Evolutionary conservation across 139 green algal genomes (phyloP), one percentile per base, ranked within the genome.

Genomic region (Coelastrella sp.): DNA sequence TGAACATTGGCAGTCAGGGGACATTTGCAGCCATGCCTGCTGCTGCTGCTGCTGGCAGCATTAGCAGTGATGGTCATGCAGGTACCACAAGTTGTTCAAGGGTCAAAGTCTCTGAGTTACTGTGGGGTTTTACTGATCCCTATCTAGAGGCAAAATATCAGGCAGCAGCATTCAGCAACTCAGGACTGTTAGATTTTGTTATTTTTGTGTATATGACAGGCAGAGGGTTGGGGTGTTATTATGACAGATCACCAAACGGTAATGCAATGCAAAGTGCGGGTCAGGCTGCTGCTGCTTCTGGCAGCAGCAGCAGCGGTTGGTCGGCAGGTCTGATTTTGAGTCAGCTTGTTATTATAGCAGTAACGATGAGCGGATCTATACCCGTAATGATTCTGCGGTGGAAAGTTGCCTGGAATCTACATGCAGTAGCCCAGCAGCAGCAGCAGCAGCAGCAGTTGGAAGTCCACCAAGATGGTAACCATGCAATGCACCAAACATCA

Each of bases 401-500:
- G 54, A 22, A 10, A 14, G 78, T 66, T 13, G 78, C 78, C 4
- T 17, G 54, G 78, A 66, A 22, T 20, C 54, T 83, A 56, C 54
- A 66, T 5, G 54, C 54, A 47, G 5, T 66, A 61, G 14, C 54
- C 3, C 3, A 13, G 14, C 78, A 83, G 20, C 78, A 83, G 5
- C 56, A 83, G 56, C 56, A 22, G 78, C 78, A 83, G 78, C 56
- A 83, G 78, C 78, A 71, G 32, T 68, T 68, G 61, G 61, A 47
- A 47, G n/a, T 47, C 0, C 32, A 47, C 32, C 0, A 47, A 47
- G 32, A 47, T 47, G 32, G 32, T 47, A 47, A 47, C 32, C 32
- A 47, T 1, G 32, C 32, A 47, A 47, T 47, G 32, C 32, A 47
- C 32, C 32, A 47, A 47, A 47, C 32, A 47, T 1, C 32, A 47